Evolutionary conservation across 768 basidiomycete species (phyloP), one percentile per base, ranked within the genome.

Genomic region (Lactifluus volemus): DNA sequence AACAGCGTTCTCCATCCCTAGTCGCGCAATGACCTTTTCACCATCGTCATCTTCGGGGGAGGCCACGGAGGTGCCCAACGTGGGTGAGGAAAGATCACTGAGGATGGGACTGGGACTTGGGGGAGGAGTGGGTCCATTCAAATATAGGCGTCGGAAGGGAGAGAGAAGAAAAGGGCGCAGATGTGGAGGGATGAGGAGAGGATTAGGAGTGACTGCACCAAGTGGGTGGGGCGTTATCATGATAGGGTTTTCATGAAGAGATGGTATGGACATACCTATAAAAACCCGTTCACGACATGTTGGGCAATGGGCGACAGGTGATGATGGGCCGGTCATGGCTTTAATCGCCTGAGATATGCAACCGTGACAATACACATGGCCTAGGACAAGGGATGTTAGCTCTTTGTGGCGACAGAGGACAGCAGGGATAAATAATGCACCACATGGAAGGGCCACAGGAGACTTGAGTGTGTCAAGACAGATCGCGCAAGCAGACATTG

Each of bases 371-470:
- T 58, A 65, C 11, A 65, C 61, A 36, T 63, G 64, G 0, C 64
- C 58, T 60, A 4, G 14, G 10, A 12, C 5, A 36, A 21, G 14
- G 30, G 48, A 9, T 6, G 17, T 53, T 12, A 44, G 12, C 11
- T 8, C 25, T 36, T 21, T 2, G 30, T 11, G 17, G 25, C 11
- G 2, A 21, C 0, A 19, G 10, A 32, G n/a, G 29, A 49, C 32
- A 2, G 29, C 19, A 44, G 6, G n/a, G 55, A n/a, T 5, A 32
- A 36, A 57, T 4, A 36, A 57, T 4, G 55, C 45, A 64, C 63
- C 63, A n/a, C 65, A 66, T 19, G 65, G 65, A 30, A 66, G 57
- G 9, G 65, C 55, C 19, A 59, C 54, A 11, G 65, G 65, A 12
- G 34, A 41, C 7, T 53, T 65, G 15, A 61, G 51, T 5, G 29